Conservation (phyloP, 2,329 filamentous ascomycete species). For the Xylariaceae sp. region DNA sequence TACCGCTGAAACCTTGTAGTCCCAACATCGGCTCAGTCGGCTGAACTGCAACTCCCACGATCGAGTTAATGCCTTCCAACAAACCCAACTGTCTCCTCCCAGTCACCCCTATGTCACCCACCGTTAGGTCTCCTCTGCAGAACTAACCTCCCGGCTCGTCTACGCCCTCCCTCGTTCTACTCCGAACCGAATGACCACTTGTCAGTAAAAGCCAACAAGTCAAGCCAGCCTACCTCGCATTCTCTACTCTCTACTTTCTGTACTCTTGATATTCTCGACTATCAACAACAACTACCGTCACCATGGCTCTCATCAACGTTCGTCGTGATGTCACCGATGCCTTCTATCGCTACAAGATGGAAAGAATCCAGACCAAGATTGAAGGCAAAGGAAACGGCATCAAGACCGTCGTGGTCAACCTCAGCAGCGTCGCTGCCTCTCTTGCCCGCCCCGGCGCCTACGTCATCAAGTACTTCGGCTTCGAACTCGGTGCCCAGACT, state of each 20-base stretch:
- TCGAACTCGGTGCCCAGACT: constrained; percentile 97
- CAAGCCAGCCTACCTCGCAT: constrained; percentile 24
- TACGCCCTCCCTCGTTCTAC: constrained; percentile 33
- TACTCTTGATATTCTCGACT: constrained; percentile 14
- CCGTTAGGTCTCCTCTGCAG: constrained; percentile 48
- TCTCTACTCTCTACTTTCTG: constrained; percentile 7
- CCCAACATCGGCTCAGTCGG: constrained; percentile 87
- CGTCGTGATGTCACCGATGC: constrained; percentile 96
- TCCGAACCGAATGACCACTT: constrained; percentile 30
- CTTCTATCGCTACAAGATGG: constrained; percentile 99
- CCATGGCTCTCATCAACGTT: constrained; percentile 97
- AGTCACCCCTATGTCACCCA: constrained; percentile 55
- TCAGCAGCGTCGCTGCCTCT: constrained; percentile 88
- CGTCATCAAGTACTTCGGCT: constrained; percentile 99
- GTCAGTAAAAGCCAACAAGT: constrained; percentile 20
- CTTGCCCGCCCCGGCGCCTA: constrained; percentile 89
- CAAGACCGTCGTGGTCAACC: constrained; percentile 97
- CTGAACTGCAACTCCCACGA: constrained; percentile 58
- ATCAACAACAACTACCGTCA: constrained; percentile 46
- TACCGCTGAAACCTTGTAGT: constrained; percentile 90
- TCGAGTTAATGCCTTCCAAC: constrained; percentile 57
- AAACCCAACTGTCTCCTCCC: constrained; percentile 45
- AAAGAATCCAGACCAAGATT: constrained; percentile 96
- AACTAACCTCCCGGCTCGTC: constrained; percentile 50
- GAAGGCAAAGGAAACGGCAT: constrained; percentile 99